These are phyloP conservation scores for Alternaria sp. DNA, from an alignment of 2,329 filamentous ascomycete genomes.

Conservation along the genomic window DNA sequence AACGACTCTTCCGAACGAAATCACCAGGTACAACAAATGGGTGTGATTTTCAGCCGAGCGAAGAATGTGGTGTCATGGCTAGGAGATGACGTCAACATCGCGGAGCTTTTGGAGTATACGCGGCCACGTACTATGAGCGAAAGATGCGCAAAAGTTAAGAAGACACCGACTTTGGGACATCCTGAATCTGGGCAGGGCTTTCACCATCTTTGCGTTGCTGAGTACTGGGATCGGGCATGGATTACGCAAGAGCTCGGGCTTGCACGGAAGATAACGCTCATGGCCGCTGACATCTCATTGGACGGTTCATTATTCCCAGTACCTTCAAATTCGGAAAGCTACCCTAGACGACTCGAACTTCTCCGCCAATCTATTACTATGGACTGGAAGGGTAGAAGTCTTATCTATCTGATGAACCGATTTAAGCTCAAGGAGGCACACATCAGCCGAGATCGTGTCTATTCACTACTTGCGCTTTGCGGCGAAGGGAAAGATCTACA, in stretches of 20 bases:
- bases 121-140: neutral
- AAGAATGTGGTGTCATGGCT: neutral
- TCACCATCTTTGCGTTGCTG: neutral
- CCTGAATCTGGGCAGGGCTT: neutral
- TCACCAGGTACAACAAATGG: slow-evolving; percentile 1
- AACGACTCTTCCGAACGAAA: neutral
- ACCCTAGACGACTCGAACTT: neutral
- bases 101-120: neutral
- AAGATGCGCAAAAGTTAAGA: neutral
- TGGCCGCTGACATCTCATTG: neutral
- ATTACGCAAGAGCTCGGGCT: slow-evolving; percentile 5
- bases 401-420: neutral
- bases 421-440: neutral
- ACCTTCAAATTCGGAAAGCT: neutral
- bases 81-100: neutral
- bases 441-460: neutral
- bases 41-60: neutral
- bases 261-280: neutral
- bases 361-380: neutral
- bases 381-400: neutral
- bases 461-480: neutral
- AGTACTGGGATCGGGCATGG: slow-evolving; percentile 9
- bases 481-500: neutral
- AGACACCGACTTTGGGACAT: neutral
- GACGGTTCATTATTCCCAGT: neutral